A percentile compares a stretch with the other conserved stretches of the same genome.
These are phyloP conservation scores for Gynostemma pentaphyllum DNA, from an alignment of 306 rosid species.

Conservation along the genomic window DNA sequence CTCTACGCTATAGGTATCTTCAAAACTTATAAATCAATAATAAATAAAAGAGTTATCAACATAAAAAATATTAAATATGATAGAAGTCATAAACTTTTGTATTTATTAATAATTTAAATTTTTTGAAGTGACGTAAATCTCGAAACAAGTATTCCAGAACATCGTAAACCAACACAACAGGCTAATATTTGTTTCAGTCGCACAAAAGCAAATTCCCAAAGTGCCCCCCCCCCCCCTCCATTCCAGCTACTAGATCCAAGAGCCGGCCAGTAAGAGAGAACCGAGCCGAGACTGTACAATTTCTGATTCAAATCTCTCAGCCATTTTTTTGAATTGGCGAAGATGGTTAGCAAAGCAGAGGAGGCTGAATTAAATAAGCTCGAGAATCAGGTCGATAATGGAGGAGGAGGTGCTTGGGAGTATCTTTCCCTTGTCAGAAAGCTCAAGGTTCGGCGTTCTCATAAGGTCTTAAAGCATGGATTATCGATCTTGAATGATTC, in stretches of 20 bases:
- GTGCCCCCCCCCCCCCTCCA: neutral
- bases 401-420: slow-evolving; percentile 99
- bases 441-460: slow-evolving; percentile 84
- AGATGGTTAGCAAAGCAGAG: slow-evolving; percentile 84
- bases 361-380: slow-evolving; percentile 57
- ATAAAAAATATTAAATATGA: no score
- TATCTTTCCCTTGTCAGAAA: slow-evolving; percentile 64
- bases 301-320: neutral
- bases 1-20: no score
- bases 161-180: no score
- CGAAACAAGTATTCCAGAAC: no score
- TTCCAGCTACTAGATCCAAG: slow-evolving; percentile 17
- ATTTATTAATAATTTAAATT: no score
- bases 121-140: no score
- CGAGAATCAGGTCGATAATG: slow-evolving; percentile 92
- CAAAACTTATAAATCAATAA: no score
- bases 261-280: slow-evolving; percentile 15
- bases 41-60: no score
- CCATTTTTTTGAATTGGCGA: slow-evolving; percentile 17
- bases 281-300: slow-evolving; percentile 6
- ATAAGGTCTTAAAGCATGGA: slow-evolving; percentile 74
- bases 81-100: no score
- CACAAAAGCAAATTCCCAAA: neutral
- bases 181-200: no score
- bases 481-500: slow-evolving; percentile 69